phyloP scores from a whole-genome alignment of 2,329 filamentous ascomycete species.

The Mariannaea sp. region DNA sequence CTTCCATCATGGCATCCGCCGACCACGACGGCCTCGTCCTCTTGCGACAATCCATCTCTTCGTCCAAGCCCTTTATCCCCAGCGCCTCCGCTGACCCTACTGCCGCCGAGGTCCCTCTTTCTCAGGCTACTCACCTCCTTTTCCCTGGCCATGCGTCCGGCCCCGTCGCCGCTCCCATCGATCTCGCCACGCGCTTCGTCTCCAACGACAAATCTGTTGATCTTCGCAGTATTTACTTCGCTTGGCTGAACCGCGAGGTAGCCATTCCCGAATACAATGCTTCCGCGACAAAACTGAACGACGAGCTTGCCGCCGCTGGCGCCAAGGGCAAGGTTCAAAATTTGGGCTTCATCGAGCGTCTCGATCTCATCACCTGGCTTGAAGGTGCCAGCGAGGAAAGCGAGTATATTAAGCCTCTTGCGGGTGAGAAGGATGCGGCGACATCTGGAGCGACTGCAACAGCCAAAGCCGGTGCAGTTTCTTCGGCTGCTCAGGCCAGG shows the following conservation, averaged over 20 bases:
- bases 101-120: constrained; percentile 66
- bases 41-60: constrained; percentile 80
- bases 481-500: constrained; percentile 53
- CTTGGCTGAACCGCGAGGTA: constrained; percentile 91
- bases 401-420: constrained; percentile 88
- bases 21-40: constrained; percentile 80
- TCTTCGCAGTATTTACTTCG: constrained; percentile 93
- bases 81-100: constrained; percentile 71
- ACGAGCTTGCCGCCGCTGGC: constrained; percentile 68
- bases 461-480: constrained; percentile 47
- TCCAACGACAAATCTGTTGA: constrained; percentile 78
- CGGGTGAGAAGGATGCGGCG: constrained; percentile 61
- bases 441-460: constrained; percentile 47
- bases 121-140: constrained; percentile 77
- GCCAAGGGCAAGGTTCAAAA: constrained; percentile 77
- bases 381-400: constrained; percentile 88
- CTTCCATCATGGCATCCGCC: constrained; percentile 56
- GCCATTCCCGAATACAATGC: constrained; percentile 91
- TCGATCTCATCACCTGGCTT: constrained; percentile 92
- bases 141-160: constrained; percentile 64
- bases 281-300: constrained; percentile 78
- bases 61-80: constrained; percentile 70
- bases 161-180: constrained; percentile 68
- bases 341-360: constrained; percentile 85
- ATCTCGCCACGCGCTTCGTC: constrained; percentile 81